These are phyloP conservation scores for Peniophora sp. DNA, from an alignment of 1,284 basidiomycete species.

Conservation along the genomic window DNA sequence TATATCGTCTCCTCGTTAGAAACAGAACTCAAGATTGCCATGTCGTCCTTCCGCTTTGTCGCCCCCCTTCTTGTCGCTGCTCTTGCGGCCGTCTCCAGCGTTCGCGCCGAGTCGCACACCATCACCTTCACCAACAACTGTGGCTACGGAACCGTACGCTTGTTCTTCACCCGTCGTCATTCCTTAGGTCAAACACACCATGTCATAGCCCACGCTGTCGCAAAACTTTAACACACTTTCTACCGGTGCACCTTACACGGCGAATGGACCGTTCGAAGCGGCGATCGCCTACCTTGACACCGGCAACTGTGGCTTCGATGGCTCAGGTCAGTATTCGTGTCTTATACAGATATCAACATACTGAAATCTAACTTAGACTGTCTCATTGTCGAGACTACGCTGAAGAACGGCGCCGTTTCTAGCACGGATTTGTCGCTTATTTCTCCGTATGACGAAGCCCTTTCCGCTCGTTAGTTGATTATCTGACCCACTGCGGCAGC, in stretches of 20 bases:
- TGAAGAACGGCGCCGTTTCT: slow-evolving; percentile 11
- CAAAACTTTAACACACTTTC: neutral
- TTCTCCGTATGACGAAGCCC: neutral
- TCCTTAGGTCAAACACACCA: neutral
- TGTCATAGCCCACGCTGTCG: neutral
- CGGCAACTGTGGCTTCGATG: slow-evolving; percentile 13
- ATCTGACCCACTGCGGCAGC: neutral
- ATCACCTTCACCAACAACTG: neutral
- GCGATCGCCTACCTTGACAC: neutral
- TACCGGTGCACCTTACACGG: neutral
- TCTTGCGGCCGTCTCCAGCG: neutral
- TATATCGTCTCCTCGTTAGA: no score
- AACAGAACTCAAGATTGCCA: no score
- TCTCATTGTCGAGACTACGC: slow-evolving; percentile 15
- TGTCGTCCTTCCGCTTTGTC: no score
- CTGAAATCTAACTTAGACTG: slow-evolving; percentile 18
- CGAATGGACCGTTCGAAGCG: neutral
- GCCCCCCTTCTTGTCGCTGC: neutral
- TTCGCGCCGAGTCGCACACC: neutral
- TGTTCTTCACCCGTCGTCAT: neutral
- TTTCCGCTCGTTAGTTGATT: neutral
- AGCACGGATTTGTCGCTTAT: neutral
- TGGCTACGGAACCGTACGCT: neutral
- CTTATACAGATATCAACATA: no score
- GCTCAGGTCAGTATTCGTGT: slow-evolving; percentile 5